phyloP scores from a whole-genome alignment of 371 early-diverging fungal species.

The Apophysomyces ossiformis region DNA sequence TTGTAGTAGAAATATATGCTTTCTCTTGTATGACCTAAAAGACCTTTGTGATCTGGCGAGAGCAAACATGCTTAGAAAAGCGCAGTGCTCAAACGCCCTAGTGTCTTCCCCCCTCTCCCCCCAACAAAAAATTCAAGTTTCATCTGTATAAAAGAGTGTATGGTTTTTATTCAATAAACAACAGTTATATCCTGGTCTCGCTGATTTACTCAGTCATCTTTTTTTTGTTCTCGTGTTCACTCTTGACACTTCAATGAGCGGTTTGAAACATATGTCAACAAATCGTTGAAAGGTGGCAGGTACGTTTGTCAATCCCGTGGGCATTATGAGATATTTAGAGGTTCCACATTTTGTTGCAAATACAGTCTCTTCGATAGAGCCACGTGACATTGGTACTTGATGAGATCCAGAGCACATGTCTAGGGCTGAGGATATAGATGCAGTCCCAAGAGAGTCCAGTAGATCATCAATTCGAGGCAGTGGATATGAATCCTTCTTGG shows the following conservation, averaged over 20 bases:
- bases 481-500: slow-evolving; percentile 40
- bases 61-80: too few relatives aligned
- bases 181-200: too few relatives aligned
- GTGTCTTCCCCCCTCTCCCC: too few relatives aligned
- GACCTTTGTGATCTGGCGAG: too few relatives aligned
- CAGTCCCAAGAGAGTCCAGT: slow-evolving; percentile 29
- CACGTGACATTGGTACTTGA: slow-evolving; percentile 34
- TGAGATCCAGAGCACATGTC: slow-evolving; percentile 50
- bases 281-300: slow-evolving; percentile 50
- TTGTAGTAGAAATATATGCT: too few relatives aligned
- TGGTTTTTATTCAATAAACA: too few relatives aligned
- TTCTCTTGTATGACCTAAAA: too few relatives aligned
- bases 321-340: slow-evolving; percentile 51
- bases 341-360: slow-evolving; percentile 22
- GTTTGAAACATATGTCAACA: slow-evolving; percentile 45
- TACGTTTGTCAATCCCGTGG: slow-evolving; percentile 56
- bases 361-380: slow-evolving; percentile 30
- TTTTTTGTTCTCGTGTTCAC: too few relatives aligned
- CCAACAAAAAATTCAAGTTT: too few relatives aligned
- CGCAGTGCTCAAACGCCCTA: too few relatives aligned
- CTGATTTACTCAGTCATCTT: too few relatives aligned
- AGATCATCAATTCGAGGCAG: slow-evolving; percentile 46
- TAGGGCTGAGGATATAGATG: slow-evolving; percentile 37
- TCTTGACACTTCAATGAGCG: slow-evolving; percentile 28
- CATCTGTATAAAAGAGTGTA: too few relatives aligned